Conservation (phyloP, 139 green algal species). For the Coelastrella sp. region DNA sequence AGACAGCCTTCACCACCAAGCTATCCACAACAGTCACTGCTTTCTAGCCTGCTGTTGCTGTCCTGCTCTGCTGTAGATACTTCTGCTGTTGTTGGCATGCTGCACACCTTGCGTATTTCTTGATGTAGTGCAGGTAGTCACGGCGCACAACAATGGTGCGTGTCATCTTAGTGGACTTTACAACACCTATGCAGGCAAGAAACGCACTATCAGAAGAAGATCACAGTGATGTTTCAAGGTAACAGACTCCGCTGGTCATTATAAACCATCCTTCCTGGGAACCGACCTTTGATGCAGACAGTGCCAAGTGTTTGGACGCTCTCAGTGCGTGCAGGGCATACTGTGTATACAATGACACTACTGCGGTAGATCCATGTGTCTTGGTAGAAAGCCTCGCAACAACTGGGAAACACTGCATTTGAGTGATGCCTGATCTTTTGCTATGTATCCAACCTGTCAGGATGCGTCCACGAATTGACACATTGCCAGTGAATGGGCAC, state of each 20-base stretch:
- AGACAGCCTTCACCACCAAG: neutral
- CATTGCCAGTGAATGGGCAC: slow-evolving; percentile 99
- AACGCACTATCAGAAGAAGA: neutral
- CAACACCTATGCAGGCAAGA: slow-evolving; percentile 64
- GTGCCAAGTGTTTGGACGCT: neutral
- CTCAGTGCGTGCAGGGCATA: too few species aligned
- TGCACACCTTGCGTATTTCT: slow-evolving; percentile 94
- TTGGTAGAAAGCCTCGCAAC: neutral
- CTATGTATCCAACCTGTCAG: slow-evolving; percentile 76
- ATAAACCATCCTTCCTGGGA: too few species aligned
- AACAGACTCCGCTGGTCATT: too few species aligned
- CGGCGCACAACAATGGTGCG: slow-evolving; percentile 96
- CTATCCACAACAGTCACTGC: neutral
- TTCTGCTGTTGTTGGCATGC: neutral
- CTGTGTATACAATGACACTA: too few species aligned
- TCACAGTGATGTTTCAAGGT: neutral
- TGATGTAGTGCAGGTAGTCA: slow-evolving; percentile 99
- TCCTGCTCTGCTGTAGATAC: neutral
- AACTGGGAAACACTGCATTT: neutral
- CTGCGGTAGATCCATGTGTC: neutral
- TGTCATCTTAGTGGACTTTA: slow-evolving; percentile 98
- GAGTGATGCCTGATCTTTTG: neutral
- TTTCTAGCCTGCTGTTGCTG: neutral
- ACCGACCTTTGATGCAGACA: neutral
- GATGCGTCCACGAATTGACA: slow-evolving; percentile 98